Evolutionary conservation across 371 early-diverging fungal genomes (phyloP).

Genomic region (Chytridium lagenaria): DNA sequence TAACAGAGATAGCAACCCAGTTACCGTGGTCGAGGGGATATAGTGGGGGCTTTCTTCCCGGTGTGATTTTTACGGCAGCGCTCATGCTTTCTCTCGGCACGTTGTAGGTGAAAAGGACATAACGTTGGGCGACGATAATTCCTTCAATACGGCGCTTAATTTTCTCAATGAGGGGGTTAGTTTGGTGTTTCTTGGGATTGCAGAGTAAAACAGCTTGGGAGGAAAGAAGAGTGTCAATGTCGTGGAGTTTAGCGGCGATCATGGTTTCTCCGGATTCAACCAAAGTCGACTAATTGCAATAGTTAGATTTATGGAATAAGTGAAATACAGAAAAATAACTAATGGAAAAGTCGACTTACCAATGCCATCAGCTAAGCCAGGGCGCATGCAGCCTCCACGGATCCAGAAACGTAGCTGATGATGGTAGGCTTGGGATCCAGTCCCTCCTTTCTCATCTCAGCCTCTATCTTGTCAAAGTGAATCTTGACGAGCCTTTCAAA

Average conservation of each 20-base stretch:
- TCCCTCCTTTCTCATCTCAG: conserved; percentile 26
- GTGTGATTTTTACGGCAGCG: conserved; percentile 77
- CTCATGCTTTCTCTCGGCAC: conserved; percentile 67
- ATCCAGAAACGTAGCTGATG: conserved; percentile 87
- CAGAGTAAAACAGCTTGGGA: conserved; percentile 90
- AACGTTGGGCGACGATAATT: conserved; percentile 85
- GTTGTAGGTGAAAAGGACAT: conserved; percentile 91
- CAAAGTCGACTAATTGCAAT: conserved; percentile 43
- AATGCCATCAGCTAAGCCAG: conserved; percentile 94
- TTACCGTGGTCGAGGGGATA: conserved; percentile 84
- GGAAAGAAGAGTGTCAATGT: conserved; percentile 80
- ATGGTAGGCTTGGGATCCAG: conserved; percentile 54
- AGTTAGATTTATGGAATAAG: too few relatives aligned
- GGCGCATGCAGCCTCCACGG: conserved; percentile 95
- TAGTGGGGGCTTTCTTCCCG: conserved; percentile 90
- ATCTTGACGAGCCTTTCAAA: conserved; percentile 74
- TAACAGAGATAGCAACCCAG: conserved; percentile 91
- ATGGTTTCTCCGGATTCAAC: conserved; percentile 97
- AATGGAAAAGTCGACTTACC: too few relatives aligned
- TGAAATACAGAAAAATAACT: too few relatives aligned
- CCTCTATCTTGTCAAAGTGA: conserved; percentile 76
- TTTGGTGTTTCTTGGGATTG: conserved; percentile 56
- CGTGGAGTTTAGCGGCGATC: conserved; percentile 95
- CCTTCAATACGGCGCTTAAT: conserved; percentile 87
- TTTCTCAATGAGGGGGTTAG: conserved; percentile 75